These are phyloP conservation scores for Coleophoma eucalyptorum DNA, from an alignment of 2,329 filamentous ascomycete species.

Conservation along the genomic window DNA sequence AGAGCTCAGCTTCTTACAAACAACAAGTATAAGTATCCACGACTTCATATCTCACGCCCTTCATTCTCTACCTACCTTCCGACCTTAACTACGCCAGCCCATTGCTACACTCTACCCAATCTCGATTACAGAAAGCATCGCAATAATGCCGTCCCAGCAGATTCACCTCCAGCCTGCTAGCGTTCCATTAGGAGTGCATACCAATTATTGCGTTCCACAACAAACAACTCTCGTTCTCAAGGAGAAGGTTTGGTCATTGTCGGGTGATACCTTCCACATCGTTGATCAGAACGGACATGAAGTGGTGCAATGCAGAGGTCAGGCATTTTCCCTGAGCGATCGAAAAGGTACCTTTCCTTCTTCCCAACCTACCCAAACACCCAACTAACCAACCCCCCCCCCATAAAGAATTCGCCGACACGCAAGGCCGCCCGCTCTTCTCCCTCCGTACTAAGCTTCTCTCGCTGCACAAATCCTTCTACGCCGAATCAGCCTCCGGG, in stretches of 20 bases:
- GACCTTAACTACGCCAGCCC: too few relatives aligned
- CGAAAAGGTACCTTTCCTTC: constrained; percentile 11
- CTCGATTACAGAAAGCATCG: too few relatives aligned
- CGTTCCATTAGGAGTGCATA: constrained; percentile 18
- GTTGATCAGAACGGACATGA: constrained; percentile 45
- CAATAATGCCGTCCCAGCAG: too few relatives aligned
- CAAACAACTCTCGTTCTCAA: constrained; percentile 48
- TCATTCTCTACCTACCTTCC: too few relatives aligned
- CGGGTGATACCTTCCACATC: constrained; percentile 63
- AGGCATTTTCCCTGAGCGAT: constrained; percentile 16
- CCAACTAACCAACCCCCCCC: too few relatives aligned
- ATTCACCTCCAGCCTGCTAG: constrained; percentile 11
- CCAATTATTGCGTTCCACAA: constrained; percentile 17
- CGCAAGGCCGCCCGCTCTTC: constrained; percentile 13
- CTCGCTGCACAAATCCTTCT: constrained; percentile 19
- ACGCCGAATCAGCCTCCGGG: constrained; percentile 15
- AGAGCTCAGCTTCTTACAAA: too few relatives aligned
- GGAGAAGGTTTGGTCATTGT: constrained; percentile 58
- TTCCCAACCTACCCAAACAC: background rate
- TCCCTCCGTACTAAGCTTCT: constrained; percentile 17
- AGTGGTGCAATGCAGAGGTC: constrained; percentile 20
- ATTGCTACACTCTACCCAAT: too few relatives aligned
- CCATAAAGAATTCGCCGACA: constrained; percentile 11
- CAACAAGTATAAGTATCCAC: too few relatives aligned
- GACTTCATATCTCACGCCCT: too few relatives aligned